phyloP scores from a whole-genome alignment of 2,329 filamentous ascomycete genomes.

The Cryphonectria naterciae region DNA sequence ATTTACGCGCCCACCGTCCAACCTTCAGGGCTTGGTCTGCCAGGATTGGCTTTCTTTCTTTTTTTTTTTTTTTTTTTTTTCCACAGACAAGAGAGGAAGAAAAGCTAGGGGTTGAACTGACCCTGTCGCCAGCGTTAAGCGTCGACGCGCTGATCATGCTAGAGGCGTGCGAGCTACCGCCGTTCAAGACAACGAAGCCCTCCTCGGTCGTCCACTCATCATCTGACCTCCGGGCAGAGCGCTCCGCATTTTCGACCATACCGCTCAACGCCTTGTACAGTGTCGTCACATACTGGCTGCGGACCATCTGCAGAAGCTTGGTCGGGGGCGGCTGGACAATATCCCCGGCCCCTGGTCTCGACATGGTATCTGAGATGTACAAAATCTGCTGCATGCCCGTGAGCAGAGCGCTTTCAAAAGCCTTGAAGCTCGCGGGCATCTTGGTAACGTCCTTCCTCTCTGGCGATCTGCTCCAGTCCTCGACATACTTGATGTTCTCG shows the following conservation, averaged over 20 bases:
- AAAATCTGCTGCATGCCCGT: constrained; percentile 92
- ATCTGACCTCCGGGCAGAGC: constrained; percentile 66
- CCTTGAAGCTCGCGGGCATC: constrained; percentile 84
- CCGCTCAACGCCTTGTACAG: constrained; percentile 92
- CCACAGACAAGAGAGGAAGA: neutral
- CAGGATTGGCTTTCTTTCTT: constrained; percentile 40
- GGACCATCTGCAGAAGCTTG: constrained; percentile 88
- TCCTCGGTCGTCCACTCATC: constrained; percentile 63
- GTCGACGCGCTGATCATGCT: constrained; percentile 48
- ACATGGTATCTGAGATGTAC: constrained; percentile 85
- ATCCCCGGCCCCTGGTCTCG: constrained; percentile 71
- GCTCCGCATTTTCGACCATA: constrained; percentile 96
- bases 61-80: no score
- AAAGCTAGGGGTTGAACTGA: constrained; percentile 40
- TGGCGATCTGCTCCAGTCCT: constrained; percentile 86
- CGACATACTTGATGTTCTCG: constrained; percentile 87
- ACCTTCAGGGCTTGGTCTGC: constrained; percentile 39
- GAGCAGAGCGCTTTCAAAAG: constrained; percentile 82
- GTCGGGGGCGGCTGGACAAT: constrained; percentile 84
- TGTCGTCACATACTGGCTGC: constrained; percentile 89
- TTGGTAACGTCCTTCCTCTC: constrained; percentile 87
- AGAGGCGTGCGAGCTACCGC: constrained; percentile 37
- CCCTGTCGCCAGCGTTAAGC: constrained; percentile 60
- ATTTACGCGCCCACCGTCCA: constrained; percentile 54
- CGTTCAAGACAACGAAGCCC: constrained; percentile 41